These are phyloP conservation scores for Gaillardinia entomophila DNA, from an alignment of 805 yeast genomes.

Conservation along the genomic window DNA sequence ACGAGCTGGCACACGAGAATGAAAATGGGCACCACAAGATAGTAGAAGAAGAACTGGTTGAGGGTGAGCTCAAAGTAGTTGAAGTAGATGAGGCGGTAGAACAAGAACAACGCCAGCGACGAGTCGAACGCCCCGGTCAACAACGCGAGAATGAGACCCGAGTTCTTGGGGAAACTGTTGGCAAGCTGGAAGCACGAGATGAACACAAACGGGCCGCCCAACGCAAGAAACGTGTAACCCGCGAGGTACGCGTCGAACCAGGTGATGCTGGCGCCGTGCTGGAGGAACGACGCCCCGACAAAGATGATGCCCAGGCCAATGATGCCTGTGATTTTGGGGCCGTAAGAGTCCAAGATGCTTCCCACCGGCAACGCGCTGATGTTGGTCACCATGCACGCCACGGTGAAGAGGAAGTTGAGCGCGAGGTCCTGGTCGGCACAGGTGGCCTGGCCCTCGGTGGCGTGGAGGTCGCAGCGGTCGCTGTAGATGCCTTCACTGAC, in stretches of 20 bases:
- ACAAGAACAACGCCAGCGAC: constrained; percentile 79
- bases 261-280: constrained; percentile 28
- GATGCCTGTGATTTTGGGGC: constrained; percentile 76
- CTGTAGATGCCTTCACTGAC: constrained; percentile 72
- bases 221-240: constrained; percentile 74
- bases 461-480: constrained; percentile 44
- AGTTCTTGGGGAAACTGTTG: constrained; percentile 74
- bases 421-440: constrained; percentile 81
- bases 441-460: constrained; percentile 11
- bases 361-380: constrained; percentile 82
- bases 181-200: constrained; percentile 88
- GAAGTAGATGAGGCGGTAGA: constrained; percentile 64
- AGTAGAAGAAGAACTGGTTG: constrained; percentile 56
- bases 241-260: constrained; percentile 57
- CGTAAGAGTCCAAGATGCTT: constrained; percentile 65
- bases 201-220: constrained; percentile 93
- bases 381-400: constrained; percentile 84
- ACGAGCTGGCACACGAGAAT: constrained; percentile 67
- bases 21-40: constrained; percentile 72
- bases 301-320: constrained; percentile 61
- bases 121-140: constrained; percentile 94
- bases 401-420: constrained; percentile 75
- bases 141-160: constrained; percentile 76
- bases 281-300: constrained; percentile 47
- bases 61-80: constrained; percentile 37